phyloP scores from a whole-genome alignment of 2,329 filamentous ascomycete genomes.

The Alternaria triticimaculans region DNA sequence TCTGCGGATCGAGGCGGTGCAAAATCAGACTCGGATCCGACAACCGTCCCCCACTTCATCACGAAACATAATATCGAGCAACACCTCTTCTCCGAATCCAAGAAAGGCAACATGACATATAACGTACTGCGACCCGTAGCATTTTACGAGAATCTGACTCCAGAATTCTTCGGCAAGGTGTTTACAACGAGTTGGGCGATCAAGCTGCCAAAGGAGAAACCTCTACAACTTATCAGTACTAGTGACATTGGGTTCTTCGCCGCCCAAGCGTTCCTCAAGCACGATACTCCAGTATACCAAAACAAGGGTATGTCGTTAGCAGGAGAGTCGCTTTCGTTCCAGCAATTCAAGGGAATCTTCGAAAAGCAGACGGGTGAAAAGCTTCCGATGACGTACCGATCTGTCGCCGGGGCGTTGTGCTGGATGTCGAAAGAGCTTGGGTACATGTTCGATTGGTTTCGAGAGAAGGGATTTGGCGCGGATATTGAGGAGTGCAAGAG shows the following conservation, averaged over 20 bases:
- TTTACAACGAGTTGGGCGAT: slow-evolving; percentile 51
- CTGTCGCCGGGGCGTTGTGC: slow-evolving; percentile 42
- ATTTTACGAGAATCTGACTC: slow-evolving; percentile 64
- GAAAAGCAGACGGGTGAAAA: slow-evolving; percentile 51
- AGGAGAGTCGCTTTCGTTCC: slow-evolving; percentile 56
- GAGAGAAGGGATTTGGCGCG: slow-evolving; percentile 50
- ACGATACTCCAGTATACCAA: slow-evolving; percentile 45
- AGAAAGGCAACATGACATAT: slow-evolving; percentile 59
- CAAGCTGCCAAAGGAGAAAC: slow-evolving; percentile 40
- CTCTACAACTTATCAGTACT: slow-evolving; percentile 43
- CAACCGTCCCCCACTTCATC: slow-evolving; percentile 66
- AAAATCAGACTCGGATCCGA: slow-evolving; percentile 58
- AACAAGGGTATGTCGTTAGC: slow-evolving; percentile 54
- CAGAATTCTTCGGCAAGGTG: slow-evolving; percentile 54
- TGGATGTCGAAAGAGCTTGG: slow-evolving; percentile 48
- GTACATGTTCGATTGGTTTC: slow-evolving; percentile 58
- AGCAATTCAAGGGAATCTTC: slow-evolving; percentile 51
- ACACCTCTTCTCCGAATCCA: slow-evolving; percentile 55
- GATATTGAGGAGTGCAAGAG: slow-evolving; percentile 51
- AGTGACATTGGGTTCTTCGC: slow-evolving; percentile 59
- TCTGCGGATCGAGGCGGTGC: slow-evolving; percentile 47
- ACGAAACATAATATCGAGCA: slow-evolving; percentile 67
- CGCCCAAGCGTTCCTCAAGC: slow-evolving; percentile 52
- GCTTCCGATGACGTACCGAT: slow-evolving; percentile 50
- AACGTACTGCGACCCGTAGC: slow-evolving; percentile 66